Conservation (phyloP, 2,329 filamentous ascomycete genomes). For the Zasmidium citrigriseum region DNA sequence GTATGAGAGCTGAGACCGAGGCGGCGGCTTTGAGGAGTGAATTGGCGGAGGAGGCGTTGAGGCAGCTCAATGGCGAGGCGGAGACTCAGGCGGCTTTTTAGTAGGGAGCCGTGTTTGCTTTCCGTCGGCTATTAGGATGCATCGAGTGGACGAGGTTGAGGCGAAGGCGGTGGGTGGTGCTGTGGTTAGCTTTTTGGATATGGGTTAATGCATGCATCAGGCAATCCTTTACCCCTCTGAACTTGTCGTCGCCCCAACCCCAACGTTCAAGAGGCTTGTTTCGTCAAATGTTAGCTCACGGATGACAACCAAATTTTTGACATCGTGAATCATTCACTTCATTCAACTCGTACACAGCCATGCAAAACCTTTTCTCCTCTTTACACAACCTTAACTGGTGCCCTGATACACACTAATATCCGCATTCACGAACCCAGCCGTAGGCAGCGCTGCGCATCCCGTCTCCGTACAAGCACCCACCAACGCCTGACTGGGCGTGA, state of each 20-base stretch:
- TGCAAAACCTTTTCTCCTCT: no score
- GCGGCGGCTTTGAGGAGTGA: constrained; percentile 47
- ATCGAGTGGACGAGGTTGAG: background rate
- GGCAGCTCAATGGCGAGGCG: constrained; percentile 30
- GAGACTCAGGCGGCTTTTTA: constrained; percentile 30
- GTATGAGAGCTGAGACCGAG: constrained; percentile 45
- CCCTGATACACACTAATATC: background rate
- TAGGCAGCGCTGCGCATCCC: background rate
- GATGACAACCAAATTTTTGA: no score
- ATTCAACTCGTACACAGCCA: no score
- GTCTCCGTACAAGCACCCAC: background rate
- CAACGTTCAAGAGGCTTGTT: no score
- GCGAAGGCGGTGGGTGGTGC: background rate
- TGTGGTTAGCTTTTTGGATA: background rate
- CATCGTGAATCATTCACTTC: no score
- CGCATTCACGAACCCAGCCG: background rate
- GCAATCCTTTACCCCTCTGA: background rate
- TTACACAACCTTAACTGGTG: background rate
- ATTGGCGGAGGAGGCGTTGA: constrained; percentile 49
- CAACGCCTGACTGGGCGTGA: background rate
- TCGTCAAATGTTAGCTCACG: no score
- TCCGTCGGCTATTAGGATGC: background rate
- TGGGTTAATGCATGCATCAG: background rate
- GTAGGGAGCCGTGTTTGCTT: constrained; percentile 13
- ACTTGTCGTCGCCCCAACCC: no score